Percentiles rank a stretch among this genome's conserved stretches.
These are phyloP conservation scores for Cyclotella sp. DNA, from an alignment of 108 stramenopile genomes.

Conservation along the genomic window DNA sequence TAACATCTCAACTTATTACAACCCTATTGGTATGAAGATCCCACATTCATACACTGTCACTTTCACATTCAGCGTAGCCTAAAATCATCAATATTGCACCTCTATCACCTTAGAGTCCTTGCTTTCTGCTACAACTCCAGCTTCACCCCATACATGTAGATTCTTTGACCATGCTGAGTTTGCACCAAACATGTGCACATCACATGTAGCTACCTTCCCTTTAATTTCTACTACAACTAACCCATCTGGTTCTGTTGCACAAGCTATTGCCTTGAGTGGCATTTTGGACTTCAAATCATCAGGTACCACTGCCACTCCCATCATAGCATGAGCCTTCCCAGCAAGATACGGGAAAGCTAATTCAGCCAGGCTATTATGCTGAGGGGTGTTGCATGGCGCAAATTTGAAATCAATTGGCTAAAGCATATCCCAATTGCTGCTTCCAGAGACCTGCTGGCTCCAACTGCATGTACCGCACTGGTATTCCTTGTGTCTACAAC, in stretches of 20 bases:
- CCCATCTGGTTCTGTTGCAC: slow-evolving; percentile 23
- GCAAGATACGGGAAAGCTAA: slow-evolving; percentile 25
- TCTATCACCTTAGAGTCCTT: no score
- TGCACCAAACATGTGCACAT: no score
- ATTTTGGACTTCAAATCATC: background rate
- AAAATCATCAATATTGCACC: no score
- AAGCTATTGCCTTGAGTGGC: slow-evolving; percentile 8
- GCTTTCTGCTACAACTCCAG: no score
- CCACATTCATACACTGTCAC: no score
- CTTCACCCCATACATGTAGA: no score
- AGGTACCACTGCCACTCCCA: slow-evolving; percentile 9
- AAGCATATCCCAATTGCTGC: slow-evolving; percentile 13
- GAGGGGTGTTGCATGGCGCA: slow-evolving; percentile 38
- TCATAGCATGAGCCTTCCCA: background rate
- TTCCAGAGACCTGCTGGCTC: slow-evolving; percentile 32
- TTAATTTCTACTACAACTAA: slow-evolving; percentile 3
- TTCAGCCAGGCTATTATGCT: slow-evolving; percentile 41
- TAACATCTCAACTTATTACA: no score
- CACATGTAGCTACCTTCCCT: background rate
- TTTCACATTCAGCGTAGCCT: no score
- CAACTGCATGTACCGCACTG: no score
- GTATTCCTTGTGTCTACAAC: no score
- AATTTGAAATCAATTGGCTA: slow-evolving; percentile 21
- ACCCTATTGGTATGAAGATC: no score
- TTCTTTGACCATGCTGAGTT: no score